Evolutionary conservation across 2,329 filamentous ascomycete species (phyloP).

Genomic region (Phyllosticta citribraziliensis): DNA sequence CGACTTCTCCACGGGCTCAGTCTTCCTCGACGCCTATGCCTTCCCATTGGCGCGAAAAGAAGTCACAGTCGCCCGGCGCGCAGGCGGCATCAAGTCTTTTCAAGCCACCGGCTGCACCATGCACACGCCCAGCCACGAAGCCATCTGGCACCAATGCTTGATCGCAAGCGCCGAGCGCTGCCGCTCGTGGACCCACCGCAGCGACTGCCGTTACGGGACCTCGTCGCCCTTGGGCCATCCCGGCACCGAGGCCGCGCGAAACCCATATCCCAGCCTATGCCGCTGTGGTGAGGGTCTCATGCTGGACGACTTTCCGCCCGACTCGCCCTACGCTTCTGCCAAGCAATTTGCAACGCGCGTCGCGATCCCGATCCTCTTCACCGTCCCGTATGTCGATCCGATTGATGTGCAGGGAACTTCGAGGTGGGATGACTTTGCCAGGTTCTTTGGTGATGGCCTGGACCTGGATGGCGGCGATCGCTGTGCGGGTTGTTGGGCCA

Average conservation of each 20-base stretch:
- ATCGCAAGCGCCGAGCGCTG: background rate
- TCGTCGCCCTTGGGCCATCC: background rate
- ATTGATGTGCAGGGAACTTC: background rate
- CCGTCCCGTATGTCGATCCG: background rate
- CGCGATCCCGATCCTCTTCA: background rate
- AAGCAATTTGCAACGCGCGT: background rate
- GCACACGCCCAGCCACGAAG: background rate
- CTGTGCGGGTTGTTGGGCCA: background rate
- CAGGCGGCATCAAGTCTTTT: no score
- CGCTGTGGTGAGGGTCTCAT: constrained; percentile 22
- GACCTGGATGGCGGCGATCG: background rate
- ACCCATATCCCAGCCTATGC: constrained; percentile 16
- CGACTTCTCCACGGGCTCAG: no score
- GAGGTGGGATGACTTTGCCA: background rate
- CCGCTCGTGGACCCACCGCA: background rate
- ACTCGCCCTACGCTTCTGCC: background rate
- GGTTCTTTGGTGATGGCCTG: background rate
- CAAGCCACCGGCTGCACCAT: no score
- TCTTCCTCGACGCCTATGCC: no score
- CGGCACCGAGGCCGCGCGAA: background rate
- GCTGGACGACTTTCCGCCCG: constrained; percentile 17
- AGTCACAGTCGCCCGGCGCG: no score
- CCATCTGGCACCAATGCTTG: background rate
- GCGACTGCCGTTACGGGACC: background rate
- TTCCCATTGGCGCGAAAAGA: background rate